These are phyloP conservation scores for Microglena sp. DNA, from an alignment of 139 green algal species.

Conservation along the genomic window DNA sequence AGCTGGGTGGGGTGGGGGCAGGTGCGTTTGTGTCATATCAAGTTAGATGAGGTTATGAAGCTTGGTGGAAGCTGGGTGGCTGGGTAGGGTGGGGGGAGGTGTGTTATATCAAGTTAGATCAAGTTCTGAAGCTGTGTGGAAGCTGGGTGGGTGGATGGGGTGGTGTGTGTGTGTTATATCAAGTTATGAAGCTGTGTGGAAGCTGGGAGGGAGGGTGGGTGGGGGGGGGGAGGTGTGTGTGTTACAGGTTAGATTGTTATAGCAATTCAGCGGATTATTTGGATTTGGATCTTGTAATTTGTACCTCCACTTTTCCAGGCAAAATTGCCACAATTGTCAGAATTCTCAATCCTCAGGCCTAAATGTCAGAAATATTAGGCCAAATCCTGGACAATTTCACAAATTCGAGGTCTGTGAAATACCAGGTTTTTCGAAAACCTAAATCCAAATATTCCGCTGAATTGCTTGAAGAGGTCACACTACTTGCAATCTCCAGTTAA, in stretches of 20 bases:
- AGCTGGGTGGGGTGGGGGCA: neutral
- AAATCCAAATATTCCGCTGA: too few relatives aligned
- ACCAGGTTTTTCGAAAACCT: too few relatives aligned
- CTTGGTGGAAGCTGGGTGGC: too few relatives aligned
- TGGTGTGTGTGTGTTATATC: neutral
- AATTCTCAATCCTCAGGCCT: neutral
- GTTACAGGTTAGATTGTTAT: neutral
- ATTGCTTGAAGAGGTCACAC: too few relatives aligned
- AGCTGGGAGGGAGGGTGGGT: neutral
- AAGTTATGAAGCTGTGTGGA: neutral
- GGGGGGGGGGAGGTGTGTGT: neutral
- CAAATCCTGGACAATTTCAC: too few relatives aligned
- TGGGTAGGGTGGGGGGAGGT: neutral
- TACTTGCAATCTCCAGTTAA: too few relatives aligned
- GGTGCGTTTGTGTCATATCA: neutral
- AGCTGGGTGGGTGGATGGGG: neutral
- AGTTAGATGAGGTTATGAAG: too few relatives aligned
- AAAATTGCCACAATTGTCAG: neutral
- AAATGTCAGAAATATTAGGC: neutral
- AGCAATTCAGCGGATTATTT: neutral
- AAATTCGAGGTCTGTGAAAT: too few relatives aligned
- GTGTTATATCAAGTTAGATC: neutral
- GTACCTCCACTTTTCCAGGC: neutral
- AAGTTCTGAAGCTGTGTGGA: neutral
- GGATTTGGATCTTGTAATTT: neutral